Percentiles rank a stretch among this genome's conserved stretches.
Conservation (phyloP, 192 early-diverging fungal genomes). For the Coemansia sp. region DNA sequence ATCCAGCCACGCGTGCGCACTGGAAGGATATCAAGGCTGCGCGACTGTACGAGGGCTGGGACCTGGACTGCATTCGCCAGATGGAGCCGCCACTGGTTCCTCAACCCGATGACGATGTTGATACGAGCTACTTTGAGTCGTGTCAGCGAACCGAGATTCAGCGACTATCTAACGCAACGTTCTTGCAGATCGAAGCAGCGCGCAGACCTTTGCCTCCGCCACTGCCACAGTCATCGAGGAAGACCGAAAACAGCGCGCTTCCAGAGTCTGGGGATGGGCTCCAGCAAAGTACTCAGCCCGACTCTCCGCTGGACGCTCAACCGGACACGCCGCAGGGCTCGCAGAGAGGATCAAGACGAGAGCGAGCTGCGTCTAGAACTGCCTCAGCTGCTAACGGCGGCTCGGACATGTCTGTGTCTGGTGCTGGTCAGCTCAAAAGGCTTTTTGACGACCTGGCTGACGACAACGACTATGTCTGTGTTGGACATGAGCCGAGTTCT, state of each 20-base stretch:
- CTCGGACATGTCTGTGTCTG: conserved; percentile 7
- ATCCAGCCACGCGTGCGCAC: conserved; percentile 67
- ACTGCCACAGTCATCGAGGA: neutral
- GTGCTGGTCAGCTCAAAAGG: conserved; percentile 52
- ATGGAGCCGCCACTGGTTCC: conserved; percentile 87
- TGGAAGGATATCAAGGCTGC: conserved; percentile 72
- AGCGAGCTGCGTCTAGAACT: conserved; percentile 23
- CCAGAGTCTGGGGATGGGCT: neutral
- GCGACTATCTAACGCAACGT: conserved; percentile 68
- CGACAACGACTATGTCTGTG: conserved; percentile 1
- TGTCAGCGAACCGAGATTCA: conserved; percentile 82
- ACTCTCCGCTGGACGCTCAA: conserved; percentile 28
- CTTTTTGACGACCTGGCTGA: conserved; percentile 32
- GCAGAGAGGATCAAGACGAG: conserved; percentile 22
- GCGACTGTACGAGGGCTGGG: conserved; percentile 73
- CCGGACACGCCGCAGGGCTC: conserved; percentile 31
- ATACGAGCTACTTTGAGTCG: conserved; percentile 93
- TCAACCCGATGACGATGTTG: conserved; percentile 73
- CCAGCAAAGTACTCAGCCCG: conserved; percentile 7
- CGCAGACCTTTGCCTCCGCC: conserved; percentile 16
- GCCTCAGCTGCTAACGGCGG: neutral
- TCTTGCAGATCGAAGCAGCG: conserved; percentile 34
- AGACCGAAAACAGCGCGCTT: neutral
- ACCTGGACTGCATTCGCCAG: conserved; percentile 76
- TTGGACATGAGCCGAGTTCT: neutral